A percentile compares a stretch with the other conserved stretches of the same genome.
Evolutionary conservation across 768 basidiomycete genomes (phyloP).

Genomic region (Lactifluus echinatus): DNA sequence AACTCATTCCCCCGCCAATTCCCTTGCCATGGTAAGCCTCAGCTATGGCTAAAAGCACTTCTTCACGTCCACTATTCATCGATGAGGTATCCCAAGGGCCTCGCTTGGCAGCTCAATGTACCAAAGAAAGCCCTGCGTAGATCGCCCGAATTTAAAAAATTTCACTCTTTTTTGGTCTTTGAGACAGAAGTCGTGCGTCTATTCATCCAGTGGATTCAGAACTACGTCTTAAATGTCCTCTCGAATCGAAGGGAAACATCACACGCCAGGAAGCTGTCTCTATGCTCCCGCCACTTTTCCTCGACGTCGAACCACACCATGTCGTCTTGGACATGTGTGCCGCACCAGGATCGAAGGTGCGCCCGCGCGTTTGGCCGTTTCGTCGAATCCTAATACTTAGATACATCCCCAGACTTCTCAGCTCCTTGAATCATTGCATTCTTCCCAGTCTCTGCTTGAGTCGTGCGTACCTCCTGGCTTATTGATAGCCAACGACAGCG

Average conservation of each 20-base stretch:
- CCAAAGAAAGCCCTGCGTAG: constrained; percentile 84
- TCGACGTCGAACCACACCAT: constrained; percentile 93
- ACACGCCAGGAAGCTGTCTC: constrained; percentile 96
- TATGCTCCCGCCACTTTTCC: constrained; percentile 95
- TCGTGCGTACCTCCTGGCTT: constrained; percentile 74
- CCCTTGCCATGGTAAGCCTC: constrained; percentile 71
- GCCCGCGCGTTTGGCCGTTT: constrained; percentile 4
- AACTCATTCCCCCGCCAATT: constrained; percentile 65
- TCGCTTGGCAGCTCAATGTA: constrained; percentile 95
- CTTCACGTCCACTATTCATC: constrained; percentile 2
- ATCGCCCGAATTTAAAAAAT: constrained; percentile 83
- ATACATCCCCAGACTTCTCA: constrained; percentile 66
- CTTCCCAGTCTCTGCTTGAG: constrained; percentile 54
- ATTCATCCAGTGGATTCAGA: neutral
- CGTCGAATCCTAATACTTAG: neutral
- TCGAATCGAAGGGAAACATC: constrained; percentile 73
- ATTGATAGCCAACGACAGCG: constrained; percentile 91
- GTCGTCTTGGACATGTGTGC: constrained; percentile 97
- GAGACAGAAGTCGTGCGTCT: constrained; percentile 89
- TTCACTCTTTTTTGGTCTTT: constrained; percentile 93
- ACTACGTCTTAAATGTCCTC: neutral
- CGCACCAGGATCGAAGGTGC: constrained; percentile 92
- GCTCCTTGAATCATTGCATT: constrained; percentile 89
- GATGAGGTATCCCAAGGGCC: constrained; percentile 82
- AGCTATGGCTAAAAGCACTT: neutral